Evolutionary conservation across 441 rosid genomes (phyloP).

Genomic region (Aquilaria agallochum): DNA sequence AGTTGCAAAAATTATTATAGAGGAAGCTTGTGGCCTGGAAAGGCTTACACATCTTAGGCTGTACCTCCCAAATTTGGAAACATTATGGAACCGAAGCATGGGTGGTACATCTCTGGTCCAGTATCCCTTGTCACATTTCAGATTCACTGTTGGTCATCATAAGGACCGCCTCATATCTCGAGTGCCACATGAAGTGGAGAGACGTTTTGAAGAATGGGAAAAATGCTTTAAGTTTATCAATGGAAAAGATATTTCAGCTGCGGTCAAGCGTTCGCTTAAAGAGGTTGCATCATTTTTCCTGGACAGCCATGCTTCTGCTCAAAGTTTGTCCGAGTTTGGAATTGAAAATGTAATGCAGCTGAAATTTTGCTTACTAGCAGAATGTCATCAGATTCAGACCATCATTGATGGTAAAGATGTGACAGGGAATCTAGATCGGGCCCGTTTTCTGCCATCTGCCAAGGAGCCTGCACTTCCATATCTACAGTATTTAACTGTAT

Average conservation of each 20-base stretch:
- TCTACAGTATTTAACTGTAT: conserved; percentile 15
- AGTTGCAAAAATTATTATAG: conserved; percentile 1
- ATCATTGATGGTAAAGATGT: conserved; percentile 8
- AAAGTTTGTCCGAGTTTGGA: conserved; percentile 11
- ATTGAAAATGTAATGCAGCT: neutral
- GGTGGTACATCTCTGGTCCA: neutral
- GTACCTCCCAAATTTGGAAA: neutral
- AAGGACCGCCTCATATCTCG: conserved; percentile 12
- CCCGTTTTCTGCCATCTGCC: no score
- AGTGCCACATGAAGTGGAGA: conserved; percentile 7
- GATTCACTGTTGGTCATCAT: conserved; percentile 15
- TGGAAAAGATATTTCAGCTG: neutral
- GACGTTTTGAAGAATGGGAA: conserved; percentile 4
- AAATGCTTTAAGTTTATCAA: conserved; percentile 9
- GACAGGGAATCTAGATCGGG: no score
- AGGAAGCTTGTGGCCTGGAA: neutral
- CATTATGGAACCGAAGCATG: neutral
- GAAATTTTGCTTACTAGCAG: conserved; percentile 10
- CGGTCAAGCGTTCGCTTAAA: conserved; percentile 3
- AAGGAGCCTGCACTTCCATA: conserved; percentile 8
- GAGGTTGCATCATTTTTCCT: conserved; percentile 10
- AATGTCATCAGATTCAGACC: conserved; percentile 12
- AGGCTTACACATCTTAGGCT: neutral
- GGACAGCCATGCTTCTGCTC: conserved; percentile 9
- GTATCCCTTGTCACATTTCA: neutral